These are phyloP conservation scores for Funneliformis caledonium DNA, from an alignment of 371 early-diverging fungal genomes.

Conservation along the genomic window DNA sequence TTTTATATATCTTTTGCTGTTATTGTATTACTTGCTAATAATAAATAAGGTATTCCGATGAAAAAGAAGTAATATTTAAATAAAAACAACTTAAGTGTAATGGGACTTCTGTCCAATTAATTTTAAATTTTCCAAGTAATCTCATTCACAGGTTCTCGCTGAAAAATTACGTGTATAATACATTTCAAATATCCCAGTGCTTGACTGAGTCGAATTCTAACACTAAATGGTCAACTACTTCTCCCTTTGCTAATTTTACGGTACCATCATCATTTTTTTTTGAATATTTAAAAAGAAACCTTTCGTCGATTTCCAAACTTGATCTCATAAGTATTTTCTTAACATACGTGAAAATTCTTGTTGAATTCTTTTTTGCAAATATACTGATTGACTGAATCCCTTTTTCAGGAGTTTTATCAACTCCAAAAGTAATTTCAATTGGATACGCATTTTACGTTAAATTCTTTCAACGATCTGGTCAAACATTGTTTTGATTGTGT, in stretches of 20 bases:
- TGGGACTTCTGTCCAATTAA: background rate
- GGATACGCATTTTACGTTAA: background rate
- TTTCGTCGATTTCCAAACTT: background rate
- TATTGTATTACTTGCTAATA: no score
- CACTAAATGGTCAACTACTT: background rate
- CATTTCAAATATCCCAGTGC: background rate
- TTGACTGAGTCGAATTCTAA: background rate
- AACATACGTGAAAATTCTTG: background rate
- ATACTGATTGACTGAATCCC: background rate
- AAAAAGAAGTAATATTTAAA: no score
- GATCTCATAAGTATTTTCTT: slow-evolving; percentile 30
- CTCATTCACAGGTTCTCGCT: slow-evolving; percentile 27
- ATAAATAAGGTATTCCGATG: no score
- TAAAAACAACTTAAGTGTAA: no score
- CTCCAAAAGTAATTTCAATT: background rate
- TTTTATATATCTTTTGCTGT: no score
- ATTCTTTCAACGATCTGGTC: background rate
- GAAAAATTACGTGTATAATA: background rate
- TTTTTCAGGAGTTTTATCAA: background rate
- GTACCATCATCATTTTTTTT: no score
- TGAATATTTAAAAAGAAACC: no score
- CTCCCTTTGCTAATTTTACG: background rate
- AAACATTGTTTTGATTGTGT: slow-evolving; percentile 17
- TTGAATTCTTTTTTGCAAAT: background rate
- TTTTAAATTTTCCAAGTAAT: slow-evolving; percentile 5